Percentiles rank a stretch among this genome's conserved stretches.
phyloP scores from a whole-genome alignment of 2,329 filamentous ascomycete genomes.

The Chaetomium sp. region DNA sequence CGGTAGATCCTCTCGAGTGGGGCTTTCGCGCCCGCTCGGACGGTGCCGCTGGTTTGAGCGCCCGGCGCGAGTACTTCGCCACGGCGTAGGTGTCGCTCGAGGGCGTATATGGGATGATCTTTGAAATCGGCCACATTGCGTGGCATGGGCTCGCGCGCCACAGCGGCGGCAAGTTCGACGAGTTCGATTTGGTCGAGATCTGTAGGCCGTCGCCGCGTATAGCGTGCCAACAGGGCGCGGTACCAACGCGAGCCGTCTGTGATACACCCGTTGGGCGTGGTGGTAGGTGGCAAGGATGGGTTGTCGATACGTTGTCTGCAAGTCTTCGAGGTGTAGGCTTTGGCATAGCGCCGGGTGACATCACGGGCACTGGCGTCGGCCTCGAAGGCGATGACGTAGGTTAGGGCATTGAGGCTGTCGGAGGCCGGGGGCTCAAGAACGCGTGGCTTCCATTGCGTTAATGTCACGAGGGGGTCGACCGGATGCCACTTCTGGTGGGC shows the following conservation, averaged over 20 bases:
- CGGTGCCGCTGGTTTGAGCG: slow-evolving; percentile 65
- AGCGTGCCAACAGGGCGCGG: slow-evolving; percentile 30
- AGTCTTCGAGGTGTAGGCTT: slow-evolving; percentile 87
- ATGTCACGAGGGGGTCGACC: slow-evolving; percentile 77
- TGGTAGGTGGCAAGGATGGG: neutral
- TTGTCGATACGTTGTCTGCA: slow-evolving; percentile 70
- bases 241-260: slow-evolving; percentile 15
- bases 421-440: slow-evolving; percentile 77
- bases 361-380: slow-evolving; percentile 72
- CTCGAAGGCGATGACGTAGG: slow-evolving; percentile 81
- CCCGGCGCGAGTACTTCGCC: slow-evolving; percentile 76
- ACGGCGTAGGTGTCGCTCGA: slow-evolving; percentile 75
- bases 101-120: slow-evolving; percentile 72
- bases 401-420: slow-evolving; percentile 69
- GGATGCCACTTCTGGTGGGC: slow-evolving; percentile 88
- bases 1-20: slow-evolving; percentile 74
- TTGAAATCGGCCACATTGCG: slow-evolving; percentile 83
- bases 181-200: slow-evolving; percentile 82
- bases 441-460: slow-evolving; percentile 66
- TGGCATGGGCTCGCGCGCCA: slow-evolving; percentile 76
- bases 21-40: slow-evolving; percentile 57
- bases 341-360: slow-evolving; percentile 81
- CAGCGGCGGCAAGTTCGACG: slow-evolving; percentile 63
- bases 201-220: slow-evolving; percentile 35
- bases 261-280: neutral